A percentile compares a stretch with the other conserved stretches of the same genome.
These are phyloP conservation scores for Phylloporus arenicola DNA, from an alignment of 768 basidiomycete species.

Conservation along the genomic window DNA sequence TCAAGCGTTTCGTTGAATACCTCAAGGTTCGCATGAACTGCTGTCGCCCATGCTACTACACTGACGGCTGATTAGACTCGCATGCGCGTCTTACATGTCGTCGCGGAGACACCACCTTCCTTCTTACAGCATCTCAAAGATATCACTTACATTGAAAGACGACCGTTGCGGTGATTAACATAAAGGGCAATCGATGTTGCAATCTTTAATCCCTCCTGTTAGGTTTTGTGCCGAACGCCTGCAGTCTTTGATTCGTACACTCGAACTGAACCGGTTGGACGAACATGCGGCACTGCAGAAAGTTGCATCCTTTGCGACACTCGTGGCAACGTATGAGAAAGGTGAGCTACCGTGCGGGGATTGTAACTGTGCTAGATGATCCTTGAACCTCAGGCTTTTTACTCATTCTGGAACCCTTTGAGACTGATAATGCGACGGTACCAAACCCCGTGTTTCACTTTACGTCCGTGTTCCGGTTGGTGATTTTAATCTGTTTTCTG, in stretches of 20 bases:
- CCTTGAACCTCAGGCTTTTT: slow-evolving; percentile 64
- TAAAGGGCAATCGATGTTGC: background rate
- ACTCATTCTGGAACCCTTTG: slow-evolving; percentile 95
- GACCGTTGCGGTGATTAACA: slow-evolving; percentile 75
- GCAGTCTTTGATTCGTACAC: slow-evolving; percentile 87
- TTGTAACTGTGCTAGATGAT: background rate
- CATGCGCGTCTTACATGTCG: slow-evolving; percentile 98
- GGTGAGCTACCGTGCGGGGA: slow-evolving; percentile 39
- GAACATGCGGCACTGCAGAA: slow-evolving; percentile 92
- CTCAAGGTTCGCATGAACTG: slow-evolving; percentile 60
- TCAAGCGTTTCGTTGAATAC: slow-evolving; percentile 98
- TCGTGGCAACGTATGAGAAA: slow-evolving; percentile 97
- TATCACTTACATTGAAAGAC: slow-evolving; percentile 94
- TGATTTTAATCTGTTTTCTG: background rate
- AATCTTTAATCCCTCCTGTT: background rate
- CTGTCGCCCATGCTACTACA: background rate
- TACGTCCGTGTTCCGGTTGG: slow-evolving; percentile 50
- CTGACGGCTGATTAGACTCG: slow-evolving; percentile 61
- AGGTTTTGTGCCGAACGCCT: slow-evolving; percentile 97
- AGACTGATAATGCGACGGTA: slow-evolving; percentile 97
- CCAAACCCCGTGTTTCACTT: slow-evolving; percentile 99
- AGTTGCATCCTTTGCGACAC: slow-evolving; percentile 91
- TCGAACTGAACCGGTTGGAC: slow-evolving; percentile 85
- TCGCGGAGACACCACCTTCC: slow-evolving; percentile 95
- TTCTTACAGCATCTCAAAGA: slow-evolving; percentile 98